Base-by-base conservation (phyloP, 805 yeast species). In the Pichia manshurica region DNA sequence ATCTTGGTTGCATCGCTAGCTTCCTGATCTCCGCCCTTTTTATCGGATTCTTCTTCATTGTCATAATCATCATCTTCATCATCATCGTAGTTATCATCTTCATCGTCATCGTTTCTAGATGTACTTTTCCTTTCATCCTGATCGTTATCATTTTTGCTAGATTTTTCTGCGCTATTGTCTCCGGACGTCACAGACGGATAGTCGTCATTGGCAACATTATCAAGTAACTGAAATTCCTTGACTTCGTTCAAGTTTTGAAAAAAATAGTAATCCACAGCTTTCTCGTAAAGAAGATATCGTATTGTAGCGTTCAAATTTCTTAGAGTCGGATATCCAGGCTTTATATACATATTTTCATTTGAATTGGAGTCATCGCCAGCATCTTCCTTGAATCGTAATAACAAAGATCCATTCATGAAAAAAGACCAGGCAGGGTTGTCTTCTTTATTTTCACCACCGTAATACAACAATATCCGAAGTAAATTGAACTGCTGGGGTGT, bases 261-360 rank as follows among this genome's bases (percentile, higher is more conserved):
- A 37, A 44, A 63, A 22, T 51, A 58, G 42, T 56, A 61, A 41
- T 79, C 83, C 9, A 80, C 71, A 19, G 84, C 89, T 59, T 77
- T 80, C 56, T 84, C 90, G 79, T 87, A 85, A 21, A 85, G 66
- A 12, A 84, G 72, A 54, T 82, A 84, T 53, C 91, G 69, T 43
- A 48, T 22, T n/a, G 50, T 48, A 42, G 84, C 67, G 5, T 88
- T 82, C 37, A 84, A 52, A 63, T 80, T 67, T 61, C 83, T 70
- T 1, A 77, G 67, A 8, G 78, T 71, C 13, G 68, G 71, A 9
- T 63, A 53, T 1, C 80, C 80, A 28, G 68, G 75, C 61, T 65
- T 74, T 49, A 70, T 65, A 50, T 67, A 78, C 53, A 71, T 58
- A 41, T 67, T 70, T 15, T 53, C 50, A 39, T 53, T 52, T 2